A percentile compares a stretch with the other conserved stretches of the same genome.
These are phyloP conservation scores for Penicillium janthinellum DNA, from an alignment of 2,329 filamentous ascomycete species.

Conservation along the genomic window DNA sequence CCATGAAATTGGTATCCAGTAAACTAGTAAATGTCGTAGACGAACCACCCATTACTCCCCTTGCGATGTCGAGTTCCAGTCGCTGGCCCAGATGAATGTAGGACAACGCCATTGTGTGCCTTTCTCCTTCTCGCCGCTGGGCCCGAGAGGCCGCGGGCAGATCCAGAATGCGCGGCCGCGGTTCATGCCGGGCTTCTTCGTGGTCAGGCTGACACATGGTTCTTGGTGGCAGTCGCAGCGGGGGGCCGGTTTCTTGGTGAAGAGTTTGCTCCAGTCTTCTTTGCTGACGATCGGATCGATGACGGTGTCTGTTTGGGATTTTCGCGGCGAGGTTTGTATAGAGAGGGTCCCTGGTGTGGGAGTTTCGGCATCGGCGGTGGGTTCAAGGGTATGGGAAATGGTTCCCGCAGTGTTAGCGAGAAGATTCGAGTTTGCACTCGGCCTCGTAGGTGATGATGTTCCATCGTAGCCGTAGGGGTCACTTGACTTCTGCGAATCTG, in stretches of 20 bases:
- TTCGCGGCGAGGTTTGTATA: conserved; percentile 14
- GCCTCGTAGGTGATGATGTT: not conserved
- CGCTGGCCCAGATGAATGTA: conserved; percentile 75
- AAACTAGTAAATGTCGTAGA: not conserved
- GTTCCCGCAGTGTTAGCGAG: not conserved
- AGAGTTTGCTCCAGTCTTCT: conserved; percentile 82
- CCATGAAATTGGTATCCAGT: not conserved
- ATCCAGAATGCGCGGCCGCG: conserved; percentile 69
- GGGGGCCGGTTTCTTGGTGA: conserved; percentile 73
- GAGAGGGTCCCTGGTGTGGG: not conserved
- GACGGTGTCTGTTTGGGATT: conserved; percentile 51
- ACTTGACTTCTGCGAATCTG: not conserved
- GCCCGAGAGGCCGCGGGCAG: conserved; percentile 76
- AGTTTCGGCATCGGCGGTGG: not conserved
- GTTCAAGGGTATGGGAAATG: not conserved
- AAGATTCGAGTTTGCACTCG: not conserved
- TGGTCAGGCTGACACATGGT: conserved; percentile 78
- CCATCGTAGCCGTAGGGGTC: not conserved
- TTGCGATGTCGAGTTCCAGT: conserved; percentile 53
- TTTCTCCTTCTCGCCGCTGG: conserved; percentile 79
- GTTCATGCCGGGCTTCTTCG: conserved; percentile 88
- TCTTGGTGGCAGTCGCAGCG: conserved; percentile 82
- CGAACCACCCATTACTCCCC: conserved; percentile 4
- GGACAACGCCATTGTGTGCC: conserved; percentile 84
- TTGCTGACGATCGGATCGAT: conserved; percentile 70